These are phyloP conservation scores for Ocimum tenuiflorum DNA, from an alignment of 257 asterid species.

Conservation along the genomic window DNA sequence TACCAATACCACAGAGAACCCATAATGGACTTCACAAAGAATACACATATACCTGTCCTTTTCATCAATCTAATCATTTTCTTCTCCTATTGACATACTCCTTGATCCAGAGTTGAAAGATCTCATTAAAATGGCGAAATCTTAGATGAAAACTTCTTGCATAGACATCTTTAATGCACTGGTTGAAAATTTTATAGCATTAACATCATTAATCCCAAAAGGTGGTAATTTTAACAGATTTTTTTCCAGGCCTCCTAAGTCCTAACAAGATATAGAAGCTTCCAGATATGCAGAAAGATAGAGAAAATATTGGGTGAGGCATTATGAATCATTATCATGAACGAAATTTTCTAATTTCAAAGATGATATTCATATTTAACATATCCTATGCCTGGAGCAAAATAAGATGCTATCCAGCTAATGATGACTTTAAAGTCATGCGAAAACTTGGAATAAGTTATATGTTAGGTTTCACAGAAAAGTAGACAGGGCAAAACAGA, in stretches of 20 bases:
- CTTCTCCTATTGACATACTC: not conserved
- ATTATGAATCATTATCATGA: not conserved
- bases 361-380: not conserved
- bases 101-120: not conserved
- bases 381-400: not conserved
- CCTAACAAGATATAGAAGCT: not conserved
- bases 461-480: not conserved
- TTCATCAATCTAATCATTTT: too few species aligned
- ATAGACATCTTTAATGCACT: not conserved
- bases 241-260: too few species aligned
- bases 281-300: not conserved
- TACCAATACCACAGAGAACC: not conserved
- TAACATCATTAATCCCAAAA: not conserved
- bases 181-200: not conserved
- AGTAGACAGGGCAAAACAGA: not conserved
- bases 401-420: not conserved
- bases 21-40: not conserved
- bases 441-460: not conserved
- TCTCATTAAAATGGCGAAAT: not conserved
- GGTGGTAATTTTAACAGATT: not conserved
- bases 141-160: not conserved
- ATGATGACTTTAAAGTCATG: not conserved
- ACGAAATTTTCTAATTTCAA: not conserved
- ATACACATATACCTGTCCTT: not conserved
- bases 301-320: not conserved